These are phyloP conservation scores for Mallotus nudiflorus DNA, from an alignment of 345 rosid genomes.

Conservation along the genomic window DNA sequence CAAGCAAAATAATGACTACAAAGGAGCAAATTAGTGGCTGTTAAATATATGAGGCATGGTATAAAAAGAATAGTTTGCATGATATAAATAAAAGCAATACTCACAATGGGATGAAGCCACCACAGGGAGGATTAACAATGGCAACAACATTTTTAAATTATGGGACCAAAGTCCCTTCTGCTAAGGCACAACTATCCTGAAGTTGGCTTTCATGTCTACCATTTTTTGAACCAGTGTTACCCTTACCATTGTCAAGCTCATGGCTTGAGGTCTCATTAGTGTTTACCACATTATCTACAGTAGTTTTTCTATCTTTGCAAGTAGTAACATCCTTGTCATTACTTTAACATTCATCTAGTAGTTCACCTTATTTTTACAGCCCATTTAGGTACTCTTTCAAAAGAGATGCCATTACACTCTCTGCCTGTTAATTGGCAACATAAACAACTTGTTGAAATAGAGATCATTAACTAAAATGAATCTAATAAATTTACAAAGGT, in stretches of 20 bases:
- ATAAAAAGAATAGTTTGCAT: not conserved
- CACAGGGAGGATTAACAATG: constrained; percentile 96
- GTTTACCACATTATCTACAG: constrained; percentile 16
- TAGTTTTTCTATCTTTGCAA: constrained; percentile 37
- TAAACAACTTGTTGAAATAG: constrained; percentile 9
- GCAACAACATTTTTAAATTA: constrained; percentile 83
- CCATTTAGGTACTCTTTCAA: constrained; percentile 61
- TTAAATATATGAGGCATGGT: too few relatives aligned
- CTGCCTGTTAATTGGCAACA: constrained; percentile 53
- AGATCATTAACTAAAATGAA: not conserved
- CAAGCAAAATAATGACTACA: too few relatives aligned
- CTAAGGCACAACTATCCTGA: constrained; percentile 35
- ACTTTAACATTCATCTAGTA: constrained; percentile 30
- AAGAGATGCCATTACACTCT: constrained; percentile 84
- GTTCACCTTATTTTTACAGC: constrained; percentile 42
- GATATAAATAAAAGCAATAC: constrained; percentile 18
- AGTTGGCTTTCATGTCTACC: constrained; percentile 36
- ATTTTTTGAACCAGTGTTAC: constrained; percentile 29
- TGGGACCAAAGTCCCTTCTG: constrained; percentile 26
- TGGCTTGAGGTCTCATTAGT: constrained; percentile 33
- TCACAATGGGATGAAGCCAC: constrained; percentile 83
- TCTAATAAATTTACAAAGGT: too few relatives aligned
- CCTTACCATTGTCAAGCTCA: constrained; percentile 33
- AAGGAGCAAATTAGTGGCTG: too few relatives aligned
- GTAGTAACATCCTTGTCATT: constrained; percentile 25